Evolutionary conservation across 805 yeast species (phyloP), one percentile per base, ranked within the genome.

Genomic region (Suhomyces sp.): DNA sequence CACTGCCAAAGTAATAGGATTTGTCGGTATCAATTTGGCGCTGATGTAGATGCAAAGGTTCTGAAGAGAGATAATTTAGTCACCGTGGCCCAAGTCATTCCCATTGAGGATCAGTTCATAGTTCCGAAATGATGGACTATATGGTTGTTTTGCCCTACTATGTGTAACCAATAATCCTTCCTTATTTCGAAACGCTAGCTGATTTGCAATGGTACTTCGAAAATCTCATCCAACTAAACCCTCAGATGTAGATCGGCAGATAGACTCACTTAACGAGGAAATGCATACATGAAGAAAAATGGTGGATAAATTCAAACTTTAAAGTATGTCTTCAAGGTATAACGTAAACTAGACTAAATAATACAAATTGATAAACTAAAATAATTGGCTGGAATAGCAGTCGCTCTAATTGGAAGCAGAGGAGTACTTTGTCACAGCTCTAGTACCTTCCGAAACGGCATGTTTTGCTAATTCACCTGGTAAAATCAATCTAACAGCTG

Each of bases 401-500:
- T 42, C 35, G 51, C 53, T 57, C 59, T 68, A 68, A 63, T 67
- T 65, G 56, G 72, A 68, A 58, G 73, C 70, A 56, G 73, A 66
- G 50, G 73, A 69, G 69, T 69, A 69, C 68, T 69, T 69, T 58
- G 73, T 69, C 54, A 69, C 72, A 61, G 73, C 71, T 68, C 73
- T 69, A 55, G 73, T 69, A 65, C 73, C 73, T 60, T 69, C 73
- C 46, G 73, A 68, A 57, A 69, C 73, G 51, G 73, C 73, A 65
- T 69, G 73, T 70, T 69, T 69, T 50, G 73, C 73, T 64, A 69
- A 69, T 60, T 69, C 73, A 65, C 73, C 73, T 42, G 73, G 73
- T 65, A 69, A 68, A 66, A 69, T 69, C 67, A 69, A 68, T 66
- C 72, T 68, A 47, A 69, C 73, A 44, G 73, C 71, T 48, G 73